Evolutionary conservation across 257 asterid genomes (phyloP).

Genomic region (Solanum etuberosum): DNA sequence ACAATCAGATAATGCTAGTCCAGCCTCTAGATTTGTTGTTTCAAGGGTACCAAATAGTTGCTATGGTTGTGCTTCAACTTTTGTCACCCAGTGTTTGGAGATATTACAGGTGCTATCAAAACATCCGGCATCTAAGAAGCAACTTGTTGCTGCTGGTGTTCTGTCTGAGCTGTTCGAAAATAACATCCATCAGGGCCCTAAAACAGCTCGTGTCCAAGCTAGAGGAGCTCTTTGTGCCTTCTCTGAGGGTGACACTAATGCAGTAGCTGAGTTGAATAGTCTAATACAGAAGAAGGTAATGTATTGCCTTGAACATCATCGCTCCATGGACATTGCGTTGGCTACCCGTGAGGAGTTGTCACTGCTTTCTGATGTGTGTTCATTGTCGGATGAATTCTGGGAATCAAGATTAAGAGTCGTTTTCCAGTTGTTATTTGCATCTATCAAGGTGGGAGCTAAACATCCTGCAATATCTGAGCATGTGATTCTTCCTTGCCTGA

Average conservation of each 20-base stretch:
- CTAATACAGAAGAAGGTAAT: conserved; percentile 80
- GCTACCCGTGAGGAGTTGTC: conserved; percentile 92
- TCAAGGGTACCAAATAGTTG: conserved; percentile 91
- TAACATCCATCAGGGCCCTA: conserved; percentile 97
- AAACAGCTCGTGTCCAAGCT: conserved; percentile 95
- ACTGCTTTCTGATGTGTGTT: conserved; percentile 88
- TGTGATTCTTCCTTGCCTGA: conserved; percentile 90
- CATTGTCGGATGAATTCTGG: conserved; percentile 96
- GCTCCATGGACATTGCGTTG: conserved; percentile 90
- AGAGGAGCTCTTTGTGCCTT: conserved; percentile 97
- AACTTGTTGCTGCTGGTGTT: conserved; percentile 89
- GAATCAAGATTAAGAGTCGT: conserved; percentile 89
- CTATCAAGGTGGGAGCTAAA: conserved; percentile 92
- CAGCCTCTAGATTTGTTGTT: conserved; percentile 81
- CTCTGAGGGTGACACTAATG: conserved; percentile 86
- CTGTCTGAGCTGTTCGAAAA: conserved; percentile 94
- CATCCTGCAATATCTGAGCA: conserved; percentile 99
- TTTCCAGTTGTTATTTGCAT: conserved; percentile 83
- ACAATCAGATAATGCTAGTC: conserved; percentile 59
- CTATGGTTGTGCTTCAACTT: conserved; percentile 95
- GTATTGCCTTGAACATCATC: conserved; percentile 98
- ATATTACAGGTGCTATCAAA: conserved; percentile 84
- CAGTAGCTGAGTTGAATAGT: conserved; percentile 80
- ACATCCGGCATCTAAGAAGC: conserved; percentile 73
- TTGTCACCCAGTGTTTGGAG: conserved; percentile 93